Base-by-base conservation (phyloP, 495 filamentous ascomycete species). In the Neurospora sp. region DNA sequence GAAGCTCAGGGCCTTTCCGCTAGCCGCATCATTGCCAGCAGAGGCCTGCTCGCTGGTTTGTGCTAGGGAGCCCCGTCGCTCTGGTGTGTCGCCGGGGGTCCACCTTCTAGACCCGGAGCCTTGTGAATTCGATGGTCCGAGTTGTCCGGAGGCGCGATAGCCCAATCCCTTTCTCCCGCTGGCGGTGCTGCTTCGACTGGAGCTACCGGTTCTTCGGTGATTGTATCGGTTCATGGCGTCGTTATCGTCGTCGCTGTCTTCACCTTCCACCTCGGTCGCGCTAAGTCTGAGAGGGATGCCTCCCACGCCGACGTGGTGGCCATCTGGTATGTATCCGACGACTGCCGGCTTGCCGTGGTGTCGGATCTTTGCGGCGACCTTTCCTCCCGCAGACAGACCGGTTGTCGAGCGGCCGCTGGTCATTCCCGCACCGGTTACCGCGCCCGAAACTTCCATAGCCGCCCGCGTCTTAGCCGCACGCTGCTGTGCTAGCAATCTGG, bases 251-350 rank as follows among this genome's bases (percentile, higher is more conserved):
- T 92, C 91, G 66, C 88, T 89, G 44, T 89, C 89, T 75, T 91
- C 93, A 75, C 94, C 94, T 70, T 94, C 94, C 5, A 98, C 91
- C 80, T 99, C 96, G 76, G 91, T 97, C 7, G 96, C 96, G 82
- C 93, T 97, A 72, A 99, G 84, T 62, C 96, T 90, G 75, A 97
- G 89, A 2, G 96, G 96, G 41, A 98, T 94, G 38, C 90, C 92
- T 18, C 90, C 92, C 0, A 88, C 86, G 14, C 88, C 88, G 39
- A 92, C 89, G 72, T 94, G 86, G 72, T 92, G 93, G 20, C 86
- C 90, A n/a, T 82, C 84, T 2, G 92, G 90, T 10, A 88, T 89
- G 81, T 93, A 95, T 18, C 91, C 89, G 14, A 90, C 86, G 1
- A 90, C 86, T 40, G 90, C 90, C 31, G 91, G 90, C 72, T 89